Evolutionary conservation across 2,329 filamentous ascomycete genomes (phyloP).

Genomic region (Cladosporium austrohemisphaericum): DNA sequence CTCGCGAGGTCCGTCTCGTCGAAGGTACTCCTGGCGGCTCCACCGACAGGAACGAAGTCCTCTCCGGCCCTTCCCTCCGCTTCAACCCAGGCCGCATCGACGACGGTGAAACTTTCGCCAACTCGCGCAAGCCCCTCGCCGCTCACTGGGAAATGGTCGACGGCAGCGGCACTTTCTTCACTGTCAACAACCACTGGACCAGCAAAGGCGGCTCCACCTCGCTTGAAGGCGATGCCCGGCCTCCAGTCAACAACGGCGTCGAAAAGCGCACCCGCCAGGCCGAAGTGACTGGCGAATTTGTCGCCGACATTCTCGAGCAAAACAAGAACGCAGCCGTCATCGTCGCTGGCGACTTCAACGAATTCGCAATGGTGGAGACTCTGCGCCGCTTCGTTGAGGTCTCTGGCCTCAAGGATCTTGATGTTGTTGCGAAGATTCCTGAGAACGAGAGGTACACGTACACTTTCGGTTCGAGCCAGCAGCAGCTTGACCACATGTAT

Average conservation of each 20-base stretch:
- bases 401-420: slow-evolving; percentile 59
- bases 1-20: slow-evolving; percentile 56
- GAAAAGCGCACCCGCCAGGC: slow-evolving; percentile 56
- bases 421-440: slow-evolving; percentile 54
- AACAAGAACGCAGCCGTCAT: slow-evolving; percentile 58
- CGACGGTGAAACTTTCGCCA: slow-evolving; percentile 55
- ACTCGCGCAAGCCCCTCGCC: slow-evolving; percentile 63
- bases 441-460: slow-evolving; percentile 65
- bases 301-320: slow-evolving; percentile 53
- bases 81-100: slow-evolving; percentile 69
- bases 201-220: slow-evolving; percentile 64
- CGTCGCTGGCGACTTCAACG: slow-evolving; percentile 67
- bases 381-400: slow-evolving; percentile 51
- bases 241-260: slow-evolving; percentile 63
- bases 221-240: slow-evolving; percentile 62
- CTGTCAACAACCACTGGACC: slow-evolving; percentile 66
- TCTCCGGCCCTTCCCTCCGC: slow-evolving; percentile 56
- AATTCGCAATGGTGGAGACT: slow-evolving; percentile 62
- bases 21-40: slow-evolving; percentile 55
- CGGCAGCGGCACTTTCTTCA: slow-evolving; percentile 59
- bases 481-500: slow-evolving; percentile 69
- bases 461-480: slow-evolving; percentile 64
- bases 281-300: slow-evolving; percentile 56
- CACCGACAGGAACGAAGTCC: slow-evolving; percentile 55
- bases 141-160: slow-evolving; percentile 62